Base-by-base conservation (phyloP, 176 grass and related monocot species). In the Oropetium thomaeum region DNA sequence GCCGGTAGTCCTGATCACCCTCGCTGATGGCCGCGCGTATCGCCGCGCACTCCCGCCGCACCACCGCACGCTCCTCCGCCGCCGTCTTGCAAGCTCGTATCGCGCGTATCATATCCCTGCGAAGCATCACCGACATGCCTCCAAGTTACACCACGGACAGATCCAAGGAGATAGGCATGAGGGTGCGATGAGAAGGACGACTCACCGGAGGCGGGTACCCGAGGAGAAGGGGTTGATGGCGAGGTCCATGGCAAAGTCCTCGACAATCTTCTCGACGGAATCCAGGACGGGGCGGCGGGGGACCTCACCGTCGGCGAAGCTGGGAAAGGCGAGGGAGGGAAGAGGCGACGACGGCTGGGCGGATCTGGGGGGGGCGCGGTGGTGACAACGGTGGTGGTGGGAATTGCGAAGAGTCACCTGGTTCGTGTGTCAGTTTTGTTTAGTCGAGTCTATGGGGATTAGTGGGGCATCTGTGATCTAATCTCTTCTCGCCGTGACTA, bases 81-180 rank as follows among this genome's bases (percentile, higher is more conserved):
- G 96, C 96, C 71, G 96, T 99, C 90, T 99, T 99, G 85, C 87
- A 96, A 47, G 92, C 89, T 54, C 96, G 91, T 88, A 99, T 96
- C 54, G 92, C 65, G 14, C 92, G 86, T 89, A 99, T 99, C 96
- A 99, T 99, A 49, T 99, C 96, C 87, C 96, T 99, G 82, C 73
- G 41, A 51, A 23, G 22, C 53, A 41, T 15, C 39, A 40, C 23
- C 81, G 33, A 30, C 62, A 11, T 15, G 14, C 22, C 0, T 3
- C 15, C 10, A 8, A 8, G n/a, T 68, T 47, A 78, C 48, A n/a
- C 20, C 23, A 22, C 60, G 41, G 11, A 27, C 73, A 30, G 86
- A 88, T 88, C 81, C 42, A 14, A 33, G 33, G 10, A 19, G 3
- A 12, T 1, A 22, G 4, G 39, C 1, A 62, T 10, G 22, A 25